Conservation (phyloP, 441 rosid genomes). For the Raphanus hybrid region DNA sequence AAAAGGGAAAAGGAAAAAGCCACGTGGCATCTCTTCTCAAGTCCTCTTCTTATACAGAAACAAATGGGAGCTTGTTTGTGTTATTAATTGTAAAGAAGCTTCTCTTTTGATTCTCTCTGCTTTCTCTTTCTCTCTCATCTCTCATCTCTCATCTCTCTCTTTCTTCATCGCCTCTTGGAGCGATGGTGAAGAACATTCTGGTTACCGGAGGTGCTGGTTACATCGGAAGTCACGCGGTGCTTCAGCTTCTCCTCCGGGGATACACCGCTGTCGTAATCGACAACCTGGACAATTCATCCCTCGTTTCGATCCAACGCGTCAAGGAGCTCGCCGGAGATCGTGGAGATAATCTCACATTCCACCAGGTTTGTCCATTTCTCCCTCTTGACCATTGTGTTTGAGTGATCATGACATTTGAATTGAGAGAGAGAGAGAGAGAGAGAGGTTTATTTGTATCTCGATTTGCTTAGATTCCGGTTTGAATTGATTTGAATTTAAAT, state of each 20-base stretch:
- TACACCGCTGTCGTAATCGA: conserved; percentile 73
- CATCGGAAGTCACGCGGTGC: conserved; percentile 93
- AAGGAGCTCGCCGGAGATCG: conserved; percentile 67
- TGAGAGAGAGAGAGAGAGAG: not conserved
- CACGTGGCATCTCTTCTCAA: conserved; percentile 35
- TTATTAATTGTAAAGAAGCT: conserved; percentile 39
- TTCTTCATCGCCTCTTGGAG: conserved; percentile 32
- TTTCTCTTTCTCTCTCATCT: not conserved
- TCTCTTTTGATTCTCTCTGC: conserved; percentile 38
- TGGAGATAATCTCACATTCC: conserved; percentile 58
- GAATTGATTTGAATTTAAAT: conserved; percentile 18
- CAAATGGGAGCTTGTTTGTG: conserved; percentile 1
- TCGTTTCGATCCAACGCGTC: conserved; percentile 65
- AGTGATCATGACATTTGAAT: conserved; percentile 4
- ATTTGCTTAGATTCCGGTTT: conserved; percentile 18
- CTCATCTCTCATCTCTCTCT: not conserved
- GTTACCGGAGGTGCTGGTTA: conserved; percentile 98
- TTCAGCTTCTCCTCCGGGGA: conserved; percentile 77
- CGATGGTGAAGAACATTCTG: conserved; percentile 58
- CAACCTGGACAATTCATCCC: conserved; percentile 82
- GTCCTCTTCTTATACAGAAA: conserved; percentile 26
- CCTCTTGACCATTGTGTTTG: not conserved
- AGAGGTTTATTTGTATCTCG: not conserved
- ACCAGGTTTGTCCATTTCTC: conserved; percentile 52
- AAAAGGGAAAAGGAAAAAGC: conserved; percentile 7